These are phyloP conservation scores for Protea cynaroides DNA, from an alignment of 164 flowering plant species.

Conservation along the genomic window DNA sequence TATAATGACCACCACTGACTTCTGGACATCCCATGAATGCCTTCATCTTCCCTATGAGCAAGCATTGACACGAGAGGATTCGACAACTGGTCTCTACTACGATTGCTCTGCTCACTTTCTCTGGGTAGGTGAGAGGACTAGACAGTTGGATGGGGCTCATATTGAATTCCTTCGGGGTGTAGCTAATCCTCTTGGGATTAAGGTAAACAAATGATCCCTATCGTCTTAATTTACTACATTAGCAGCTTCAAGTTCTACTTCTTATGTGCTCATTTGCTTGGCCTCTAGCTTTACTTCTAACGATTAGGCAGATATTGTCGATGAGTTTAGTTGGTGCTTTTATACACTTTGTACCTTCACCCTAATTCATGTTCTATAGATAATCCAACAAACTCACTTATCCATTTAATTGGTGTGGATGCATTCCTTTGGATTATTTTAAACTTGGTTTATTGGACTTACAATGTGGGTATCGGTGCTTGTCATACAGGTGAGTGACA, in stretches of 20 bases:
- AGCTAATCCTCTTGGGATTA: constrained; percentile 24
- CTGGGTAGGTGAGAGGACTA: constrained; percentile 30
- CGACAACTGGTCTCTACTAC: constrained; percentile 25
- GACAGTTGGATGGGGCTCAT: constrained; percentile 31
- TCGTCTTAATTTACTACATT: not conserved
- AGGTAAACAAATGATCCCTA: not conserved
- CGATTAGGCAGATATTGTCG: not conserved
- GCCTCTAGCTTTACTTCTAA: not conserved
- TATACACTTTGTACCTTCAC: no score
- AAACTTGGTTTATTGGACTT: not conserved
- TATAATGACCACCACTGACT: constrained; percentile 24
- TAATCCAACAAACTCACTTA: no score
- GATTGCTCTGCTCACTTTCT: constrained; percentile 30
- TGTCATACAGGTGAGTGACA: constrained; percentile 25
- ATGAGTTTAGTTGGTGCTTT: no score
- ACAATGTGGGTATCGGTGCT: not conserved
- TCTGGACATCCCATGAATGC: constrained; percentile 31
- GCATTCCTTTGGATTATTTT: not conserved
- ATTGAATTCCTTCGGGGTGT: constrained; percentile 28
- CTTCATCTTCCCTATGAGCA: constrained; percentile 28
- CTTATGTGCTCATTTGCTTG: not conserved
- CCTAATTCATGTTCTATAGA: no score
- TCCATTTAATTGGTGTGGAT: not conserved
- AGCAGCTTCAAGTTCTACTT: not conserved
- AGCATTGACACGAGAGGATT: constrained; percentile 26